phyloP scores from a whole-genome alignment of 192 early-diverging fungal genomes.

The Backusella westeae region DNA sequence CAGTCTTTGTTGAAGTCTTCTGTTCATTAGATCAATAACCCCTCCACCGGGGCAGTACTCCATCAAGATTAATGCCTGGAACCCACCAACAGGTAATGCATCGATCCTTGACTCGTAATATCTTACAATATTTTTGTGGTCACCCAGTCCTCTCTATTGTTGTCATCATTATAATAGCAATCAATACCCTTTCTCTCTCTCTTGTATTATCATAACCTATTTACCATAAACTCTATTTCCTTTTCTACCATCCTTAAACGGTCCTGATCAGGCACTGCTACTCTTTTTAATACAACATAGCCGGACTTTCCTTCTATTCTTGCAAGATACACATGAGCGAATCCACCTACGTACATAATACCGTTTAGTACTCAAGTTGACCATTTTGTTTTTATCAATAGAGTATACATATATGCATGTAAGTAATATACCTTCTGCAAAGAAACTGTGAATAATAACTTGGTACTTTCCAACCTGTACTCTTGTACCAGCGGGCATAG shows the following conservation, averaged over 20 bases:
- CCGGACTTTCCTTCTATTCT: slow-evolving; percentile 48
- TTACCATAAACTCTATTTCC: slow-evolving; percentile 81
- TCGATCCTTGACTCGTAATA: slow-evolving; percentile 72
- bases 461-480: slow-evolving; percentile 53
- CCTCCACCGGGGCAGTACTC: slow-evolving; percentile 83
- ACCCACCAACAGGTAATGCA: slow-evolving; percentile 57
- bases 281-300: slow-evolving; percentile 79
- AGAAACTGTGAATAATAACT: slow-evolving; percentile 70
- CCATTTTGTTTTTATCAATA: not conserved
- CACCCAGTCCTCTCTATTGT: slow-evolving; percentile 59
- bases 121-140: slow-evolving; percentile 81
- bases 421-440: slow-evolving; percentile 65
- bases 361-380: not conserved
- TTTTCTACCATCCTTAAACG: slow-evolving; percentile 60
- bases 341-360: slow-evolving; percentile 61
- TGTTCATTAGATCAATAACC: slow-evolving; percentile 87
- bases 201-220: not conserved
- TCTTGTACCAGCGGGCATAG: slow-evolving; percentile 62
- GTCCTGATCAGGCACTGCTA: slow-evolving; percentile 68
- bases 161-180: not conserved
- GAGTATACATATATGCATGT: not conserved
- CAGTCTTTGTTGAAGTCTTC: slow-evolving; percentile 67
- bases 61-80: slow-evolving; percentile 86
- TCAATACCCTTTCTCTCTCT: not conserved
- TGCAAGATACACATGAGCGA: slow-evolving; percentile 90